Evolutionary conservation across 2,329 filamentous ascomycete species (phyloP).

Genomic region (Cercospora zeina): DNA sequence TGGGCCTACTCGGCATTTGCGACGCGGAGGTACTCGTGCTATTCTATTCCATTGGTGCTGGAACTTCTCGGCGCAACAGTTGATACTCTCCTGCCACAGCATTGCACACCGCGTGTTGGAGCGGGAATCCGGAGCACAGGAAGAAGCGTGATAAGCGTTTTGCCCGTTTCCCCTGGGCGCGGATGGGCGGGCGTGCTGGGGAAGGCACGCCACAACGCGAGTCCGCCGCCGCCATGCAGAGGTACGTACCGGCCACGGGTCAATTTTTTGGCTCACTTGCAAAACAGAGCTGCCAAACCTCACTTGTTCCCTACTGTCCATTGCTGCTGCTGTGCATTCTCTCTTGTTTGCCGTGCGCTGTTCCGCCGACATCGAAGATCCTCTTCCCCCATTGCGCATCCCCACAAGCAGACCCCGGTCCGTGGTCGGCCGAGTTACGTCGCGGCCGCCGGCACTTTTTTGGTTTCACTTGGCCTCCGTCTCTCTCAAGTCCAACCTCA

Average conservation of each 20-base stretch:
- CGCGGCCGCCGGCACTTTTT: slow-evolving; percentile 7
- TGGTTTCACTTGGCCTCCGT: slow-evolving; percentile 2
- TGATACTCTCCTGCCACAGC: background rate
- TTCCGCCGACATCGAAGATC: slow-evolving; percentile 4
- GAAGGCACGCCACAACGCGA: background rate
- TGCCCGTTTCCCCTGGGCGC: background rate
- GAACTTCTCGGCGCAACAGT: background rate
- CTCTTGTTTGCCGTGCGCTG: background rate
- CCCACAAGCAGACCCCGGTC: slow-evolving; percentile 6
- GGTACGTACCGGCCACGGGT: slow-evolving; percentile 5
- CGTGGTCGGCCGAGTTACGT: slow-evolving; percentile 6
- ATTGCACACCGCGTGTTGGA: slow-evolving; percentile 1
- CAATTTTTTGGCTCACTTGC: slow-evolving; percentile 1
- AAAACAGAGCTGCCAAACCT: slow-evolving; percentile 1
- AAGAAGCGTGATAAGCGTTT: background rate
- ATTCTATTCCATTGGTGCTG: too few relatives aligned
- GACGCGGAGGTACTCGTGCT: slow-evolving; percentile 6
- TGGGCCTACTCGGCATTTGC: background rate
- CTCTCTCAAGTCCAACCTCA: background rate
- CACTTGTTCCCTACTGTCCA: background rate
- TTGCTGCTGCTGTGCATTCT: background rate
- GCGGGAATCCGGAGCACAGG: background rate
- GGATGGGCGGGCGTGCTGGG: background rate
- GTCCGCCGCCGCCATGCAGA: background rate
- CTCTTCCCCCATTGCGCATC: background rate